Percentiles rank a stretch among this genome's conserved stretches.
phyloP scores from a whole-genome alignment of 2,329 filamentous ascomycete species.

The Aureobasidium sp. region DNA sequence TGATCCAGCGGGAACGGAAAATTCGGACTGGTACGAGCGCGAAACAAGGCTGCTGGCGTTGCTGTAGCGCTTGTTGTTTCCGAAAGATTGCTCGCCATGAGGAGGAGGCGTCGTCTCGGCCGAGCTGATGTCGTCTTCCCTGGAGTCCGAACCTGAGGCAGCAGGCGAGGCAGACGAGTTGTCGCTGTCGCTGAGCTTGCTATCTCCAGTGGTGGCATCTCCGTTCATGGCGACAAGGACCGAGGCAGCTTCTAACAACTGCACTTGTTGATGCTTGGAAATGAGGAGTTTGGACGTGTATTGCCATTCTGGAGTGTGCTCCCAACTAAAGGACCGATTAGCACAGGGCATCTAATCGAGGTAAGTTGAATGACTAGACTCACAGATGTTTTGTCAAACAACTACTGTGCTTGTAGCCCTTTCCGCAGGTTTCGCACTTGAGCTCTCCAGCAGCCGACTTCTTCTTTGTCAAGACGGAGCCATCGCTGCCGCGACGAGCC shows the following conservation, averaged over 20 bases:
- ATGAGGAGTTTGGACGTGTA: constrained; percentile 96
- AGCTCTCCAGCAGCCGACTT: constrained; percentile 78
- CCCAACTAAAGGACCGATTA: constrained; percentile 65
- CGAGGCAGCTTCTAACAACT: constrained; percentile 93
- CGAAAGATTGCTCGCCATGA: constrained; percentile 53
- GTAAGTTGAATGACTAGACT: constrained; percentile 53
- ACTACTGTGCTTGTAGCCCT: constrained; percentile 99
- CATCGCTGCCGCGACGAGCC: constrained; percentile 69
- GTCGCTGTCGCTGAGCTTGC: constrained; percentile 68
- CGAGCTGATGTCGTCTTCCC: constrained; percentile 71
- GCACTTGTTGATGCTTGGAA: constrained; percentile 98
- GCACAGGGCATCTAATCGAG: background rate
- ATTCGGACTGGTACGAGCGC: constrained; percentile 64
- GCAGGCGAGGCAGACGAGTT: constrained; percentile 74
- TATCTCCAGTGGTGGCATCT: constrained; percentile 57
- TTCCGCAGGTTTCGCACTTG: constrained; percentile 95
- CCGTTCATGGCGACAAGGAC: constrained; percentile 86
- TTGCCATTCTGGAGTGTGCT: constrained; percentile 97
- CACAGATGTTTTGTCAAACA: constrained; percentile 99
- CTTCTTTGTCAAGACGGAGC: constrained; percentile 70
- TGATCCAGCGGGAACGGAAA: constrained; percentile 31
- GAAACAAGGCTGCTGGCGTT: constrained; percentile 47
- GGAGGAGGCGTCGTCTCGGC: constrained; percentile 90
- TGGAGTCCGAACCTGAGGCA: constrained; percentile 68
- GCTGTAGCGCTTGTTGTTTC: constrained; percentile 39